A percentile compares a stretch with the other conserved stretches of the same genome.
These are phyloP conservation scores for Ceratobasidium sp. DNA, from an alignment of 1,284 basidiomycete species.

Conservation along the genomic window DNA sequence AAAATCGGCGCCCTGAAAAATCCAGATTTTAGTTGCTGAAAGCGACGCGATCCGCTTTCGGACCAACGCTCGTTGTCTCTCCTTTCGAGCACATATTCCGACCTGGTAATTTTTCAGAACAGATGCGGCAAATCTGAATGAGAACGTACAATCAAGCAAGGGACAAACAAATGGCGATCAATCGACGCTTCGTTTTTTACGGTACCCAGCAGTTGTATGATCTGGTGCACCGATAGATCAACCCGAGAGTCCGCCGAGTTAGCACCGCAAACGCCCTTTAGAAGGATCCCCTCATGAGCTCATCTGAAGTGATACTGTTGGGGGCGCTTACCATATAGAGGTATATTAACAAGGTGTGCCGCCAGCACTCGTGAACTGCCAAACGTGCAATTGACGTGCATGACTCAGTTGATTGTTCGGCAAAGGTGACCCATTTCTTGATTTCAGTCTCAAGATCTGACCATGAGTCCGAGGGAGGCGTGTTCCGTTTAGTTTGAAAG, in stretches of 20 bases:
- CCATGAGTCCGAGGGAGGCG: neutral
- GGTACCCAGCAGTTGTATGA: neutral
- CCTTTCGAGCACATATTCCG: conserved; percentile 10
- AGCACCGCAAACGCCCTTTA: conserved; percentile 3
- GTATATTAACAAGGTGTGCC: conserved; percentile 14
- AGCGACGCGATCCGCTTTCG: neutral
- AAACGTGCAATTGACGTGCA: neutral
- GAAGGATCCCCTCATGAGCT: neutral
- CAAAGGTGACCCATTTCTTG: neutral
- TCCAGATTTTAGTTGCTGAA: conserved; percentile 5
- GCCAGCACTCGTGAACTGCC: conserved; percentile 36
- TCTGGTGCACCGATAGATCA: conserved; percentile 24
- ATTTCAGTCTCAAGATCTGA: neutral
- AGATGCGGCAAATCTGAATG: neutral
- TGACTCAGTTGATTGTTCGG: conserved; percentile 1
- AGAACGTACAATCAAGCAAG: conserved; percentile 20
- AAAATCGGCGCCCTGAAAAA: conserved; percentile 22
- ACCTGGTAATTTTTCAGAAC: neutral
- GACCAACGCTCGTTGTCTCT: neutral
- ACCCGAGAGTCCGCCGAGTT: conserved; percentile 22
- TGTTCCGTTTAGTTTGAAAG: neutral
- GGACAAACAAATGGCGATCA: conserved; percentile 29
- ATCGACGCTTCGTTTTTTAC: neutral
- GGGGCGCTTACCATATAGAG: conserved; percentile 16
- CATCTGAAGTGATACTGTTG: neutral